Base-by-base conservation (phyloP, 768 basidiomycete species). In the Mycena kentingensis region DNA sequence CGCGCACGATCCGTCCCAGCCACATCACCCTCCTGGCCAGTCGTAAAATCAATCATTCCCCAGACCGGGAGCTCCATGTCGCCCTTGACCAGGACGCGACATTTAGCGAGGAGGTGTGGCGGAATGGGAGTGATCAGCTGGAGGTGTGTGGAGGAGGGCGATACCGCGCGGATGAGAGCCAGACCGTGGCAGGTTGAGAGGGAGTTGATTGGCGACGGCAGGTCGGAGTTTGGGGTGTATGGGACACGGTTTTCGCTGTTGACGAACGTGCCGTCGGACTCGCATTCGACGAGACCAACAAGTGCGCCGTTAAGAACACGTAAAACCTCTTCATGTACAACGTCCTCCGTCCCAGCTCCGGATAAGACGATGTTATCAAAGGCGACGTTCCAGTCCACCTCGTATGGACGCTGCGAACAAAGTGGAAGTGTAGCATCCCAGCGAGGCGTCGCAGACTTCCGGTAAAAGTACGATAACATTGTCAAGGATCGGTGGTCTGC, bases 31-130 rank as follows among this genome's bases (percentile, higher is more conserved):
- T 60, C 69, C 8, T 66, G 67, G 2, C 68, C 69, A 4, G 58
- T 63, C 22, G 73, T 69, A 51, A 84, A 87, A 66, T 95, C 93
- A 44, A 97, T 72, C 85, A 93, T 83, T 0, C 88, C 93, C 84
- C 88, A 88, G 1, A 93, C 73, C 0, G 94, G 94, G 0, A 97
- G 69, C 67, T 95, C 93, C 62, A 94, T 74, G 64, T 93, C 92
- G 7, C 94, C 94, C 67, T 90, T 93, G 39, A 96, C 83, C 3
- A 96, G 62, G 16, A 83, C 72, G 4, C 81, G 70, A 21, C 63
- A 64, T 15, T 65, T 60, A 0, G 63, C 56, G 2, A 96, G 74
- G 1, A 76, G 35, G 0, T 63, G 47, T 0, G 79, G 69, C 0
- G 86, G 83, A 1, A 93, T 54, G 0, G 95, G 92, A 0, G 94